Percentiles rank a stretch among this genome's conserved stretches.
Evolutionary conservation across 2,329 filamentous ascomycete species (phyloP).

Genomic region (Colletotrichum liriopes): DNA sequence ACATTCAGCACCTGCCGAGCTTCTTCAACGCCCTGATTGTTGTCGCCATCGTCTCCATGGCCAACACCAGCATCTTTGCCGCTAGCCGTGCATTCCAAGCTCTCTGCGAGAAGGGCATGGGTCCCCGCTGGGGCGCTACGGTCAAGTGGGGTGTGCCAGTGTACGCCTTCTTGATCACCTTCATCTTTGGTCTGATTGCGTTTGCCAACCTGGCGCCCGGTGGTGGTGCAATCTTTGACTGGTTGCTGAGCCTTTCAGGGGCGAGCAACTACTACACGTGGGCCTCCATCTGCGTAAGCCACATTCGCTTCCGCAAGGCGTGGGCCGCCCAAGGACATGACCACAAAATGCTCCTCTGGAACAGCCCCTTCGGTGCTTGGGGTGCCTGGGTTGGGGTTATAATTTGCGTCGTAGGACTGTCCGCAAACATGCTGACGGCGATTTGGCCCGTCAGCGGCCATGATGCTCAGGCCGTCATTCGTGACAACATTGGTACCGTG

Average conservation of each 20-base stretch:
- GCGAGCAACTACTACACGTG: conserved; percentile 65
- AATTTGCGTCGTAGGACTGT: conserved; percentile 50
- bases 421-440: conserved; percentile 50
- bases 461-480: conserved; percentile 43
- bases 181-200: conserved; percentile 58
- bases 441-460: conserved; percentile 44
- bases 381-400: conserved; percentile 47
- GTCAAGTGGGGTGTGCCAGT: conserved; percentile 59
- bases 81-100: conserved; percentile 55
- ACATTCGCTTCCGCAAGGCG: conserved; percentile 62
- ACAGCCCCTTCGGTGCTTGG: conserved; percentile 49
- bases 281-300: conserved; percentile 62
- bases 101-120: conserved; percentile 55
- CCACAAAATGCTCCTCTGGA: conserved; percentile 52
- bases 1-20: conserved; percentile 47
- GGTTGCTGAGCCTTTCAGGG: conserved; percentile 63
- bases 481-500: conserved; percentile 50
- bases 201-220: conserved; percentile 58
- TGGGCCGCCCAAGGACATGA: conserved; percentile 56
- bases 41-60: conserved; percentile 55
- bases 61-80: conserved; percentile 60
- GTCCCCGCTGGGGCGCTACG: conserved; percentile 48
- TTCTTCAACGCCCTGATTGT: conserved; percentile 57
- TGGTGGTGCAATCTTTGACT: conserved; percentile 59
- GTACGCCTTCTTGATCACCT: conserved; percentile 57